Percentiles rank a stretch among this genome's conserved stretches.
These are phyloP conservation scores for Leishmania guyanensis DNA, from an alignment of 208 protist genomes.

Conservation along the genomic window DNA sequence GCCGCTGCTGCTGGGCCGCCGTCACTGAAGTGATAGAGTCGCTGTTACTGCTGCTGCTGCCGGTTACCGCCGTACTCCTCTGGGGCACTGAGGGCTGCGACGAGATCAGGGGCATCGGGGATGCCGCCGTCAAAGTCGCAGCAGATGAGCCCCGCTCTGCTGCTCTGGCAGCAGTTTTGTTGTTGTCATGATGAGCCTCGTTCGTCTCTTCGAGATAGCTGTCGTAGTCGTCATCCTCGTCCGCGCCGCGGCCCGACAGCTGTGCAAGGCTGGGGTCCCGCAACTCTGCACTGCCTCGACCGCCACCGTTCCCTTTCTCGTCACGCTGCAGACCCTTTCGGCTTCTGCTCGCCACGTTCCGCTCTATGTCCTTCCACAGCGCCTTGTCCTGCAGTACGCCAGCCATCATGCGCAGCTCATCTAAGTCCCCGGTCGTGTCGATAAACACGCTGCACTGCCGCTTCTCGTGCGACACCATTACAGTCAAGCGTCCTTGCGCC, in stretches of 20 bases:
- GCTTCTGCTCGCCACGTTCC: slow-evolving; percentile 51
- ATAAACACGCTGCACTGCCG: slow-evolving; percentile 72
- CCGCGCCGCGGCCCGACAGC: slow-evolving; percentile 4
- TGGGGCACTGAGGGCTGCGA: background rate
- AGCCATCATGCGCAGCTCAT: slow-evolving; percentile 70
- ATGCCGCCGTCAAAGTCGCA: background rate
- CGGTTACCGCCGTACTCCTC: background rate
- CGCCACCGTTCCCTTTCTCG: slow-evolving; percentile 1
- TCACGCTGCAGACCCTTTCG: slow-evolving; percentile 3
- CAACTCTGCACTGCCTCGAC: background rate
- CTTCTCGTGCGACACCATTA: slow-evolving; percentile 60
- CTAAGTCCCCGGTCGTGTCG: slow-evolving; percentile 59
- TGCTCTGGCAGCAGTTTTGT: background rate
- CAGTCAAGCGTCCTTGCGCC: slow-evolving; percentile 66
- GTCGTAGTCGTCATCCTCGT: slow-evolving; percentile 11
- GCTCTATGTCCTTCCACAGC: slow-evolving; percentile 64
- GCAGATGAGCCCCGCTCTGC: background rate
- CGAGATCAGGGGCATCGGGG: background rate
- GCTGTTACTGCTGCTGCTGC: background rate
- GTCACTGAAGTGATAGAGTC: background rate
- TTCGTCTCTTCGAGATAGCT: background rate
- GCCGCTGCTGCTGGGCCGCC: background rate
- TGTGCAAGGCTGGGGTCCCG: slow-evolving; percentile 16
- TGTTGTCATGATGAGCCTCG: background rate
- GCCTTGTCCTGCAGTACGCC: slow-evolving; percentile 52